Percentiles rank a stretch among this genome's conserved stretches.
phyloP scores from a whole-genome alignment of 129 eudicot species.

The Helianthus annuus region HanXRQr2.0-SUNRISE NC_035442.2:1700481-1700980 shows the following conservation, averaged over 20 bases:
- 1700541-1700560: no score
- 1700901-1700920: background rate
- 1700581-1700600: background rate
- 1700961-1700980: background rate
- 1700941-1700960: background rate
- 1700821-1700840: slow-evolving; percentile 57
- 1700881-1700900: background rate
- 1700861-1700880: slow-evolving; percentile 20
- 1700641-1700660: slow-evolving; percentile 57
- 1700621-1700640: background rate
- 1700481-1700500: slow-evolving; percentile 24
- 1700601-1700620: background rate
- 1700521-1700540: no score
- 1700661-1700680: slow-evolving; percentile 78
- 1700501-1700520: background rate
- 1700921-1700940: background rate
- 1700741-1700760: slow-evolving; percentile 61
- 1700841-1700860: slow-evolving; percentile 77
- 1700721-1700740: slow-evolving; percentile 78
- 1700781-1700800: slow-evolving; percentile 74
- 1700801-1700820: slow-evolving; percentile 83
- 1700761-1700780: slow-evolving; percentile 62
- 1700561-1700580: background rate
- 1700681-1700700: slow-evolving; percentile 74
- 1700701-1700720: slow-evolving; percentile 67